Conservation (phyloP, 441 rosid species). For the Erysimum cheiri region DNA sequence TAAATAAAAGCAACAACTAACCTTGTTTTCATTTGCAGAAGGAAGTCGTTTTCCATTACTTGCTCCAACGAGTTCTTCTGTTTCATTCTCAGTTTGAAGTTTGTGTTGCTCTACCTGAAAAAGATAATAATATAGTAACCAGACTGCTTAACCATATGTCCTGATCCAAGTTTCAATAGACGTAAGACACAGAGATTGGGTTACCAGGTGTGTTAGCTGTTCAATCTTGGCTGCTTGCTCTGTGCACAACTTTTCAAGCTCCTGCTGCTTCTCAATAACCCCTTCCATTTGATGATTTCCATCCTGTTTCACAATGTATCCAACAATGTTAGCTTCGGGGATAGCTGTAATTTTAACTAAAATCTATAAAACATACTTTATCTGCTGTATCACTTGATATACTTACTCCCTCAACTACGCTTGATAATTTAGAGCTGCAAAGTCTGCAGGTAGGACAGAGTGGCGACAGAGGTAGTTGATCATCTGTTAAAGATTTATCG, state of each 20-base stretch:
- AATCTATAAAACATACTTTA: constrained; percentile 31
- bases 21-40: constrained; percentile 49
- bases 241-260: constrained; percentile 70
- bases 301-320: constrained; percentile 48
- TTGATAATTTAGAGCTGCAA: constrained; percentile 56
- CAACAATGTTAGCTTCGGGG: constrained; percentile 23
- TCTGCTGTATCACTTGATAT: constrained; percentile 29
- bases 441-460: constrained; percentile 76
- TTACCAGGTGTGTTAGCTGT: constrained; percentile 68
- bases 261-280: constrained; percentile 52
- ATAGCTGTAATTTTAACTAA: constrained; percentile 12
- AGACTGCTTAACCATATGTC: constrained; percentile 30
- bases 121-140: constrained; percentile 35
- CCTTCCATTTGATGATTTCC: constrained; percentile 43
- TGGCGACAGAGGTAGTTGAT: constrained; percentile 43
- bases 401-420: constrained; percentile 47
- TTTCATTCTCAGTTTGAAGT: constrained; percentile 48
- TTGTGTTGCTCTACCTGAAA: constrained; percentile 72
- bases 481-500: constrained; percentile 43
- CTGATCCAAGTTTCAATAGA: constrained; percentile 12
- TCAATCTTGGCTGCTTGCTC: constrained; percentile 89
- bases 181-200: constrained; percentile 34
- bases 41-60: constrained; percentile 34
- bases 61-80: constrained; percentile 41
- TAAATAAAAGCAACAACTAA: constrained; percentile 31